Base-by-base conservation (phyloP, 2,329 filamentous ascomycete species). In the Monilinia fructigena region DNA sequence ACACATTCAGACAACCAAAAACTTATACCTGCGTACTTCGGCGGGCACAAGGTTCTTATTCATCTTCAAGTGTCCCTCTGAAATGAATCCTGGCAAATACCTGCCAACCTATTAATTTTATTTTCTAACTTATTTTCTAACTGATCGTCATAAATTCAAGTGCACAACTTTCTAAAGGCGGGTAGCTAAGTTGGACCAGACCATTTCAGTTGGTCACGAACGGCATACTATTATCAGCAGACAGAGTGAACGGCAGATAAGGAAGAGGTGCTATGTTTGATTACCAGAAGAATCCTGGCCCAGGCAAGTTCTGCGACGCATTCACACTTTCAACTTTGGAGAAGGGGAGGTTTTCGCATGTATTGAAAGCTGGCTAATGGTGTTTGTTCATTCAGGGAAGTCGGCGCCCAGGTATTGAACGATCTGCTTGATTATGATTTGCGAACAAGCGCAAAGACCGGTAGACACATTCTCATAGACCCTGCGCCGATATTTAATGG, bases 381-480 rank as follows among this genome's bases (percentile, higher is more conserved):
- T 35, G 16, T 50, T n/a, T 65, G 23, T 12, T 38, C 28, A 56
- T 63, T 20, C 68, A 83, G 82, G 82, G 72, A 84, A 84, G 74
- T 81, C 80, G 69, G 78, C 81, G 65, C 83, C 83, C 42, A 79
- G 82, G 66, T 83, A 67, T 75, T 81, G 63, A 72, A 78, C 59
- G 81, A 83, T 74, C 71, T 82, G 50, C 71, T 78, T 40, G 75
- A 79, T 67, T 81, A 82, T 69, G 78, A 80, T 70, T 75, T 77
- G 38, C 72, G 73, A 72, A 77, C 79, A 31, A 62, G 38, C 48
- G 52, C 66, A 31, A 69, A 66, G 45, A 70, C 70, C 42, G 81
- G 80, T 65, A 80, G 80, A 70, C 75, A 77, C 50, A 76, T 89
- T 61, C 82, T 91, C 56, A 82, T 83, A 53, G 82, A 86, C 68